Percentiles rank a stretch among this genome's conserved stretches.
Conservation (phyloP, 768 basidiomycete species). For the Multifurca ochricompacta region DNA sequence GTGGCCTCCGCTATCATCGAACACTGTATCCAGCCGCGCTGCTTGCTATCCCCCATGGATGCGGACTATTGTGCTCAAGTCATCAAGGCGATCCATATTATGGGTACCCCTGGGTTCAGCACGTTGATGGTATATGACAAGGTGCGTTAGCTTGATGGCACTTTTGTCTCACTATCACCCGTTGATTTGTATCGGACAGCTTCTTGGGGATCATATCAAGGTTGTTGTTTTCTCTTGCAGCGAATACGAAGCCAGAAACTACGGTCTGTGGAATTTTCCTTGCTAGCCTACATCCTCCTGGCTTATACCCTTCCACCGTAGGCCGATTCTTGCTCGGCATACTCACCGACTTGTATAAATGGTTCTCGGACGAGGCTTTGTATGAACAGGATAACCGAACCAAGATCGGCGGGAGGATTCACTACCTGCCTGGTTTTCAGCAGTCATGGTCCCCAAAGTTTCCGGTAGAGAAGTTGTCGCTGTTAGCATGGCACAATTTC, state of each 20-base stretch:
- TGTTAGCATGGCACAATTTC: constrained; percentile 66
- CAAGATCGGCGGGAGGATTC: constrained; percentile 51
- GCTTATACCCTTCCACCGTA: constrained; percentile 26
- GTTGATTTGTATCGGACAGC: constrained; percentile 35
- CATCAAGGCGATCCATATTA: constrained; percentile 77
- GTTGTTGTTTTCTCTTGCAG: constrained; percentile 88
- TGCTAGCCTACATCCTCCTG: neutral
- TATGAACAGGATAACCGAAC: constrained; percentile 67
- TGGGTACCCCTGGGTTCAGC: constrained; percentile 85
- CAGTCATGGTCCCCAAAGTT: constrained; percentile 41
- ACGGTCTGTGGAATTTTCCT: constrained; percentile 44
- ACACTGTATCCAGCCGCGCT: constrained; percentile 88
- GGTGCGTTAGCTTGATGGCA: constrained; percentile 35
- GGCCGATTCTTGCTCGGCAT: constrained; percentile 84
- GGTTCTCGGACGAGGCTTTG: constrained; percentile 69
- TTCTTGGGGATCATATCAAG: constrained; percentile 79
- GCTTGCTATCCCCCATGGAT: constrained; percentile 92
- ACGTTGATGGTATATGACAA: constrained; percentile 78
- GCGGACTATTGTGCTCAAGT: constrained; percentile 91
- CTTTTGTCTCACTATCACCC: neutral
- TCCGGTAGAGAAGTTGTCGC: constrained; percentile 37
- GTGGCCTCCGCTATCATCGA: constrained; percentile 67
- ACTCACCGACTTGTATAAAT: constrained; percentile 67
- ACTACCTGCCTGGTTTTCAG: constrained; percentile 65
- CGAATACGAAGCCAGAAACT: constrained; percentile 93